These are phyloP conservation scores for Euphorbia celastroides DNA, from an alignment of 441 rosid genomes.

Conservation along the genomic window DNA sequence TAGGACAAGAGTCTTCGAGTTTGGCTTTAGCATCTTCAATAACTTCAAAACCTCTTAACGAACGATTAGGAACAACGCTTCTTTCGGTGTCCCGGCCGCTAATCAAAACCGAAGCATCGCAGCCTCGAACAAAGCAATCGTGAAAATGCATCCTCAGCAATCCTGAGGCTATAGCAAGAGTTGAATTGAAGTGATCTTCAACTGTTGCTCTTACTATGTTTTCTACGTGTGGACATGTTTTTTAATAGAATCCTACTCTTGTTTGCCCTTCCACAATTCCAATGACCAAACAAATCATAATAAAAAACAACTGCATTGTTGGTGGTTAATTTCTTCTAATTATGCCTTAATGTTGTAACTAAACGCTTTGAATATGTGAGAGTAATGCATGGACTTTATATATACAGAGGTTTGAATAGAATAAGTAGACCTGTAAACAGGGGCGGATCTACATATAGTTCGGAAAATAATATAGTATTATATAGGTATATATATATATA, in stretches of 20 bases:
- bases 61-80: constrained; percentile 39
- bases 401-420: not conserved
- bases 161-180: constrained; percentile 51
- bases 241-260: constrained; percentile 47
- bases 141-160: constrained; percentile 68
- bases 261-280: constrained; percentile 34
- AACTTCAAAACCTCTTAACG: constrained; percentile 53
- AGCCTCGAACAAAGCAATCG: constrained; percentile 70
- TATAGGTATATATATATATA: no score
- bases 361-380: not conserved
- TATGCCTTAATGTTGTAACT: not conserved
- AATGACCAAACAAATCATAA: constrained; percentile 3
- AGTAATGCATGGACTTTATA: not conserved
- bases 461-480: no score
- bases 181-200: constrained; percentile 35
- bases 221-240: constrained; percentile 51
- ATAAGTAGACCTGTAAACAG: no score
- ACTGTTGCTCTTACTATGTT: constrained; percentile 48
- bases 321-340: not conserved
- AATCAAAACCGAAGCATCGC: constrained; percentile 65
- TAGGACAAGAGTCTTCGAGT: constrained; percentile 56
- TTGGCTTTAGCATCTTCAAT: constrained; percentile 71
- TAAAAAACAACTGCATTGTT: not conserved
- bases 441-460: no score
- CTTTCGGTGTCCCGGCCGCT: constrained; percentile 46